Percentiles rank a stretch among this genome's conserved stretches.
phyloP scores from a whole-genome alignment of 768 basidiomycete genomes.

The Rhizopogon vinicolor region DNA sequence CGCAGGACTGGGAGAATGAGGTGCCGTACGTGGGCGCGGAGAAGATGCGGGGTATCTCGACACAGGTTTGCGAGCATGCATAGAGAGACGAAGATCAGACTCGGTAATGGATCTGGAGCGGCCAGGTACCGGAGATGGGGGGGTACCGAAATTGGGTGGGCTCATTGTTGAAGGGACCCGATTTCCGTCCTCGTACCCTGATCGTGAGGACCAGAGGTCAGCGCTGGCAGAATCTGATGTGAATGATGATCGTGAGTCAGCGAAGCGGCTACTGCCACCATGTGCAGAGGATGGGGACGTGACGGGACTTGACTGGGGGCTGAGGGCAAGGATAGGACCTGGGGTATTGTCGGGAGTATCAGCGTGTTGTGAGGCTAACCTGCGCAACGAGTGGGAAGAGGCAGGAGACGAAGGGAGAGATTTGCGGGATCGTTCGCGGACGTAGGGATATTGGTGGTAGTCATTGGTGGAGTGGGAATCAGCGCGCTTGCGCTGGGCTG shows the following conservation, averaged over 20 bases:
- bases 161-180: constrained; percentile 7
- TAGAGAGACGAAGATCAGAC: constrained; percentile 11
- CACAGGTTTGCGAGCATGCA: not conserved
- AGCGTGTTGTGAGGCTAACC: constrained; percentile 6
- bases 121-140: constrained; percentile 11
- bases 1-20: constrained; percentile 6
- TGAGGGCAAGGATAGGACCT: constrained; percentile 1
- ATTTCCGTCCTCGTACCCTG: constrained; percentile 14
- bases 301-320: constrained; percentile 20
- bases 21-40: constrained; percentile 14
- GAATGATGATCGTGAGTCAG: constrained; percentile 16
- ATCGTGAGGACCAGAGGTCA: constrained; percentile 2
- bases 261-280: constrained; percentile 12
- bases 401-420: constrained; percentile 1
- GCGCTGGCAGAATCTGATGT: constrained; percentile 18
- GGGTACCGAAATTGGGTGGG: not conserved
- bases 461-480: constrained; percentile 17
- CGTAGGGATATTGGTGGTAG: not conserved
- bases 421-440: constrained; percentile 8
- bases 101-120: constrained; percentile 14
- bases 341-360: constrained; percentile 7
- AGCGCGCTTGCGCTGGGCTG: constrained; percentile 8
- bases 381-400: constrained; percentile 17
- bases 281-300: constrained; percentile 20
- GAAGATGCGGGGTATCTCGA: not conserved